Percentiles rank a stretch among this genome's conserved stretches.
Conservation (phyloP, 1,139 yeast genomes). For the Yamadazyma sp. region DNA sequence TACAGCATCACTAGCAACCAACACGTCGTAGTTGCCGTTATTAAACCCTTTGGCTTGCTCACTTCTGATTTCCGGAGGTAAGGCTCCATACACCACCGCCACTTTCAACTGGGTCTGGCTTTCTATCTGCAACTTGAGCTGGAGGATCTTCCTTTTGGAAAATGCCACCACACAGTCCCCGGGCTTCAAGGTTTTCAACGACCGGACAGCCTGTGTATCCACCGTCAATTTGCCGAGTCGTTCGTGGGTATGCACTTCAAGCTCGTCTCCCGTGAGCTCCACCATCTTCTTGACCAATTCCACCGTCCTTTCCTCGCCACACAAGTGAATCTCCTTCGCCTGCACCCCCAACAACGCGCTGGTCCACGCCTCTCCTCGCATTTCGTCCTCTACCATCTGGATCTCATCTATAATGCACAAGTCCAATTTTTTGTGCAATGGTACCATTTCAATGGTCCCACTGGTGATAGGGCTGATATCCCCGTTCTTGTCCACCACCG, state of each 20-base stretch:
- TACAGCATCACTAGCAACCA: conserved; percentile 94
- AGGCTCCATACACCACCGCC: conserved; percentile 91
- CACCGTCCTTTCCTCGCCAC: conserved; percentile 89
- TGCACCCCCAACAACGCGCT: conserved; percentile 83
- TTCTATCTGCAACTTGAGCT: conserved; percentile 66
- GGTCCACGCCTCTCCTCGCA: conserved; percentile 95
- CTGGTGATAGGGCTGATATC: conserved; percentile 71
- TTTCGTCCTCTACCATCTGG: conserved; percentile 83
- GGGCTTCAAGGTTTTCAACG: conserved; percentile 39
- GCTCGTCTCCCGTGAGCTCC: conserved; percentile 73
- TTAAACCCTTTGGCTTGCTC: conserved; percentile 82
- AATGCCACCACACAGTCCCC: conserved; percentile 95
- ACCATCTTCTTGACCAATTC: conserved; percentile 60
- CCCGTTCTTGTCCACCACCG: conserved; percentile 67
- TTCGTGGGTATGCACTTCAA: conserved; percentile 65
- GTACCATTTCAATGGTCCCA: conserved; percentile 94
- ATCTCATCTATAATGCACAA: conserved; percentile 93
- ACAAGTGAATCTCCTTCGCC: conserved; percentile 83
- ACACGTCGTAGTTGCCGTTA: conserved; percentile 67
- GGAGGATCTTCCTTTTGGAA: conserved; percentile 68
- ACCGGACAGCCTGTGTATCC: conserved; percentile 35
- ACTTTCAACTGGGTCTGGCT: conserved; percentile 60
- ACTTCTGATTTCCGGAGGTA: conserved; percentile 93
- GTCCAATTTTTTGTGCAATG: conserved; percentile 65
- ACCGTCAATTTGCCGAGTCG: conserved; percentile 74